Base-by-base conservation (phyloP, 352 stramenopile species). In the Plasmopara viticola region DNA sequence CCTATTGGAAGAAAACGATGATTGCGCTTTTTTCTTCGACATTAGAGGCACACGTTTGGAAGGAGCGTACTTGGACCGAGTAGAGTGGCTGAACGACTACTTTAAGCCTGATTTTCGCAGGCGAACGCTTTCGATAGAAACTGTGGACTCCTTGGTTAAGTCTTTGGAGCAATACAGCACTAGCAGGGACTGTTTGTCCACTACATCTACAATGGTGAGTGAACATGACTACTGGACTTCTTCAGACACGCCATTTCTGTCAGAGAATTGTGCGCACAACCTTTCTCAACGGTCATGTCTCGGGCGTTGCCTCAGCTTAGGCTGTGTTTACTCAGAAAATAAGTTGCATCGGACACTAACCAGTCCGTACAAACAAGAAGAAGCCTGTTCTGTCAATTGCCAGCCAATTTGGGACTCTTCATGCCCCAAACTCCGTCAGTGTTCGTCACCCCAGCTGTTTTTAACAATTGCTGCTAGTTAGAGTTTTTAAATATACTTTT, bases 21-120 rank as follows among this genome's bases (percentile, higher is more conserved):
- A 84, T 59, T 84, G 69, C 53, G 71, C 74, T 25, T 87, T 68
- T 56, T 87, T 82, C 49, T 53, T 85, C 28, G 70, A 90, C 60
- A 48, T 48, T 12, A 50, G 69, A 9, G 78, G 76, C n/a, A 69
- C 81, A 29, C 72, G 61, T 28, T 42, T 86, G 10, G 74, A 78
- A 64, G 78, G 74, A 9, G 35, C 62, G 13, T 84, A 85, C 52
- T 42, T 87, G 20, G 58, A 78, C 17, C 52, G 62, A 25, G 30
- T 89, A 14, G 66, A 75, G 42, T 66, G 87, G 17, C 18, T 81
- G 5, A 72, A 89, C 4, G 64, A 86, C 59, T 87, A 89, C 37
- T 89, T 89, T 55, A 35, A 56, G 12, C 33, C 44, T 1, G 56
- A 8, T 7, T 50, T 28, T 10, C 50, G 51, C 28, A 56, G 48